Base-by-base conservation (phyloP, 2,329 filamentous ascomycete genomes). In the Aspergillus versicolor region DNA sequence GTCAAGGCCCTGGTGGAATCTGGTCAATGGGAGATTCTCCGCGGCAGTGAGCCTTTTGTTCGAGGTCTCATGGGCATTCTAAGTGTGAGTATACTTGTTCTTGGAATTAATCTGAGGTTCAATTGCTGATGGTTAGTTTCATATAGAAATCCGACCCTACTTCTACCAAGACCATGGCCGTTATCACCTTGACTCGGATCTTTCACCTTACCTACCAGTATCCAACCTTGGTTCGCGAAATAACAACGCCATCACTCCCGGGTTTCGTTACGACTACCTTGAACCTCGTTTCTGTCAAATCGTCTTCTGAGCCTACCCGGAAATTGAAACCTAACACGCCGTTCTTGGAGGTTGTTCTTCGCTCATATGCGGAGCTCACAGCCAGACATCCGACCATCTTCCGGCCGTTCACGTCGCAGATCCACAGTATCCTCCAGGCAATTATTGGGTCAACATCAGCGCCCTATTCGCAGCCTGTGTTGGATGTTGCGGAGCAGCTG, bases 321-420 rank as follows among this genome's bases (percentile, higher is more conserved):
- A 73, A 70, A 49, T 65, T 73, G 47, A 74, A 75, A 42, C 63
- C 64, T 5, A 73, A 81, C 79, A 47, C 68, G 70, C 60, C 79
- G 11, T 76, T 91, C 37, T 73, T 89, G 40, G 85, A 91, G 67
- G 84, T 84, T 8, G 81, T 93, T 4, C 83, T 92, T 38, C 84
- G 88, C 61, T 85, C 89, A 49, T 86, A 96, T 59, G 79, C 83
- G 32, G 82, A 85, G 44, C 78, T 97, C 34, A 77, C 96, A 32
- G 88, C 89, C n/a, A 82, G 88, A 52, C 92, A 96, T 72, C 88
- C 91, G 30, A 90, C 91, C 6, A 90, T 90, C 32, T 88, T 96
- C 72, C 88, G 93, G 12, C 88, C 91, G 1, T 90, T 88, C 69
- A 81, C 84, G 57, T 80, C 82, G 38, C 88, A 91, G 63, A 82